Evolutionary conservation across 2,329 filamentous ascomycete genomes (phyloP).

Genomic region (Verticillium tricorpus): DNA sequence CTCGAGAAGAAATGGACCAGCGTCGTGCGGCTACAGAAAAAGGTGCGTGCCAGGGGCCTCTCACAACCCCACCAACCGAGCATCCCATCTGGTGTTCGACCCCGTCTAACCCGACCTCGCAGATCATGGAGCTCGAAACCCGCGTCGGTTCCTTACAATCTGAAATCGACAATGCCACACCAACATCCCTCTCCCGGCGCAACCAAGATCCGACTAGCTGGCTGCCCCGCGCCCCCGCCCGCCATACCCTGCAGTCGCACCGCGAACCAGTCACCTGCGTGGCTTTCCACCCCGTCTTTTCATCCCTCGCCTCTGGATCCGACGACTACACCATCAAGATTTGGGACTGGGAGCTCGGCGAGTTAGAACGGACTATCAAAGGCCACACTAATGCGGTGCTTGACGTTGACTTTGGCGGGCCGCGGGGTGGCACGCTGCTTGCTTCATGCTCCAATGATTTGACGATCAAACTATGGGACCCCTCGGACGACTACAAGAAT

Average conservation of each 20-base stretch:
- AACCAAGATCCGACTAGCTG: slow-evolving; percentile 83
- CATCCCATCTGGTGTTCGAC: slow-evolving; percentile 1
- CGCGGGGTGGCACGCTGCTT: slow-evolving; percentile 66
- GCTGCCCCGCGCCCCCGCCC: slow-evolving; percentile 78
- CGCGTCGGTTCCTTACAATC: slow-evolving; percentile 68
- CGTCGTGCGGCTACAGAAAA: slow-evolving; percentile 90
- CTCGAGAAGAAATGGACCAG: slow-evolving; percentile 99
- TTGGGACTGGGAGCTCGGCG: slow-evolving; percentile 94
- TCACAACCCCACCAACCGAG: neutral
- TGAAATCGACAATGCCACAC: slow-evolving; percentile 81
- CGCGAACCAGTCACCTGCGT: slow-evolving; percentile 78
- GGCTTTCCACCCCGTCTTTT: slow-evolving; percentile 89
- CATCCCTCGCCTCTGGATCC: slow-evolving; percentile 82
- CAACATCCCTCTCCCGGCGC: slow-evolving; percentile 65
- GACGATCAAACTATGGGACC: slow-evolving; percentile 94
- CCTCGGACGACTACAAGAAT: slow-evolving; percentile 89
- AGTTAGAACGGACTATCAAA: slow-evolving; percentile 85
- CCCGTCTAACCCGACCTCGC: slow-evolving; percentile 4
- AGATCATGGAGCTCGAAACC: slow-evolving; percentile 93
- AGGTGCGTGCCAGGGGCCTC: slow-evolving; percentile 45
- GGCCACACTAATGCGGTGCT: slow-evolving; percentile 86
- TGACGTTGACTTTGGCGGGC: slow-evolving; percentile 87
- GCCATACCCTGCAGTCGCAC: slow-evolving; percentile 80
- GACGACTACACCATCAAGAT: slow-evolving; percentile 95
- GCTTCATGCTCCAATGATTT: slow-evolving; percentile 79